These are phyloP conservation scores for Lophiotrema nucula DNA, from an alignment of 495 filamentous ascomycete species.

Conservation along the genomic window DNA sequence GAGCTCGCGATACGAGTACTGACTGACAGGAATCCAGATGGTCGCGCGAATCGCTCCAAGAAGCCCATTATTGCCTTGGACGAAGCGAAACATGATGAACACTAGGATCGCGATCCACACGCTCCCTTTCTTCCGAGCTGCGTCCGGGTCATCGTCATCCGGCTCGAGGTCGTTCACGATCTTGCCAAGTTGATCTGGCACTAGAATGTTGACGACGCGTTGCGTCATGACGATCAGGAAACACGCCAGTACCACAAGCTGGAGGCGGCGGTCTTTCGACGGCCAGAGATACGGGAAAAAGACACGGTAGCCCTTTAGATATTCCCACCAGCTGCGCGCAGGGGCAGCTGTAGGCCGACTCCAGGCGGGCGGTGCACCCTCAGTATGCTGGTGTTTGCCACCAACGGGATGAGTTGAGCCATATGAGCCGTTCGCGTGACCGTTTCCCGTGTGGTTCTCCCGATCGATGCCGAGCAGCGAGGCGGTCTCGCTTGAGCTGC, in stretches of 20 bases:
- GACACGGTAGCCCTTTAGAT: conserved; percentile 78
- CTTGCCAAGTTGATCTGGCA: conserved; percentile 70
- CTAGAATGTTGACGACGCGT: conserved; percentile 74
- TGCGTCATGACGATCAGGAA: conserved; percentile 73
- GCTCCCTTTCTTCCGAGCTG: neutral
- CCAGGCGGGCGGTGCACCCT: conserved; percentile 54
- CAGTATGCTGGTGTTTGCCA: conserved; percentile 41
- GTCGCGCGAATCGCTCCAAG: conserved; percentile 77
- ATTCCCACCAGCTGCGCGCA: conserved; percentile 83
- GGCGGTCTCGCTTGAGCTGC: conserved; percentile 54
- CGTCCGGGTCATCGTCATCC: conserved; percentile 34
- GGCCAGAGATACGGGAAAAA: conserved; percentile 97
- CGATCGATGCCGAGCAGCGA: conserved; percentile 46
- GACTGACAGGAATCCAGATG: conserved; percentile 92
- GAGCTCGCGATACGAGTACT: conserved; percentile 93
- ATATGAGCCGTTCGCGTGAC: conserved; percentile 50
- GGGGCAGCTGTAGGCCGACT: conserved; percentile 64
- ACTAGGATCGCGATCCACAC: conserved; percentile 73
- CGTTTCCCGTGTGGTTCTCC: conserved; percentile 43
- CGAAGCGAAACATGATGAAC: conserved; percentile 76
- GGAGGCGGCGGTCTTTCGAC: conserved; percentile 66
- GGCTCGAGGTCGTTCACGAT: conserved; percentile 68
- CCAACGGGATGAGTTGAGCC: conserved; percentile 47
- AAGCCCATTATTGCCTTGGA: conserved; percentile 85
- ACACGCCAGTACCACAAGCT: conserved; percentile 75